These are phyloP conservation scores for Diaporthe destruens DNA, from an alignment of 2,329 filamentous ascomycete species.

Conservation along the genomic window DNA sequence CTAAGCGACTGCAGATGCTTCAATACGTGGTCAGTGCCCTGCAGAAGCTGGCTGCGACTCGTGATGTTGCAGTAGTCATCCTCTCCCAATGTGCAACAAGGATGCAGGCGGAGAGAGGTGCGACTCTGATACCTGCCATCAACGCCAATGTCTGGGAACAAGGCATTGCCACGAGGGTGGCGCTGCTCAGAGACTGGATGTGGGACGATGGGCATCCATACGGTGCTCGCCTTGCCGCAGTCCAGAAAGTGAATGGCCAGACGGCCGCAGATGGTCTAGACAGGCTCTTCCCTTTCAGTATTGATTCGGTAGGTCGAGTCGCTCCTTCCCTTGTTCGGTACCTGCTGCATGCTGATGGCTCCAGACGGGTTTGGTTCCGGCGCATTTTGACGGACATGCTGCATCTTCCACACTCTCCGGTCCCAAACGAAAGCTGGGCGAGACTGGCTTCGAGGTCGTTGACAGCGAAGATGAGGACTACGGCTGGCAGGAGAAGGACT, in stretches of 20 bases:
- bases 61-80: constrained; percentile 79
- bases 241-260: constrained; percentile 75
- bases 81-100: constrained; percentile 87
- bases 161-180: constrained; percentile 78
- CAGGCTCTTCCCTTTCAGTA: constrained; percentile 62
- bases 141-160: constrained; percentile 85
- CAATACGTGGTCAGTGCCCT: constrained; percentile 77
- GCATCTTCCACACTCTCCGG: constrained; percentile 53
- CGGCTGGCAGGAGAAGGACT: constrained; percentile 77
- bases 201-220: constrained; percentile 61
- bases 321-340: constrained; percentile 38
- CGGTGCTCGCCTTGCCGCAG: constrained; percentile 69
- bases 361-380: constrained; percentile 59
- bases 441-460: constrained; percentile 70
- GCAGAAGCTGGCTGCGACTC: constrained; percentile 79
- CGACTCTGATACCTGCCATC: constrained; percentile 80
- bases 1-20: constrained; percentile 64
- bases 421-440: constrained; percentile 74
- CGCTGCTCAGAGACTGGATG: constrained; percentile 83
- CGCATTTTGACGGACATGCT: constrained; percentile 56
- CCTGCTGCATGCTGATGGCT: constrained; percentile 37
- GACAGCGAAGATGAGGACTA: constrained; percentile 78
- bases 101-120: constrained; percentile 74
- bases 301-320: constrained; percentile 57
- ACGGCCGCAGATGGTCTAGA: constrained; percentile 55